phyloP scores from a whole-genome alignment of 768 basidiomycete genomes.

The Dentipellis sp. region DNA sequence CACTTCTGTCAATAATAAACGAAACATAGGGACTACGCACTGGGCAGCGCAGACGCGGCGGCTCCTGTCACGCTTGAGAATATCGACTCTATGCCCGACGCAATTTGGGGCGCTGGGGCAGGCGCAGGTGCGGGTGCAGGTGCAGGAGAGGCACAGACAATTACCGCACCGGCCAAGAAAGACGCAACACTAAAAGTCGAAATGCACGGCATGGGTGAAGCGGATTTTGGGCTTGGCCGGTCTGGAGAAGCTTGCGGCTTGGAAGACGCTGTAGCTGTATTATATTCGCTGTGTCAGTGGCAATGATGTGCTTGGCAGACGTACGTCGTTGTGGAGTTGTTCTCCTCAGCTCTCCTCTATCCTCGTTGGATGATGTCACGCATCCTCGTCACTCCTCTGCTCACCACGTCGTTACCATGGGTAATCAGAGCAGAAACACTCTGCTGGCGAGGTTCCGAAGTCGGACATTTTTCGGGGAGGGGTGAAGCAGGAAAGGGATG shows the following conservation, averaged over 20 bases:
- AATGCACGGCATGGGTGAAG: neutral
- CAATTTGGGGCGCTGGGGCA: neutral
- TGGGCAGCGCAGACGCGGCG: conserved; percentile 4
- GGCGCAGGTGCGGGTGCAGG: neutral
- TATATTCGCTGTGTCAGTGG: neutral
- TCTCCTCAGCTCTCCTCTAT: no score
- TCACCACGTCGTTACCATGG: no score
- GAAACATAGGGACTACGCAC: neutral
- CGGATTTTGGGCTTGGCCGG: neutral
- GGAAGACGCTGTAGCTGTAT: neutral
- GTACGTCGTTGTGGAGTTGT: neutral
- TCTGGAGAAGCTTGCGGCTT: neutral
- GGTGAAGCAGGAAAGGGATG: no score
- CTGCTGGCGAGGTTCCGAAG: no score
- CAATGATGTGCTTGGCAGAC: neutral
- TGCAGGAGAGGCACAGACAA: neutral
- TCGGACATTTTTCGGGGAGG: no score
- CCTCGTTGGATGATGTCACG: no score
- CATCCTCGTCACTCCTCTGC: no score
- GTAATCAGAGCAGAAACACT: no score
- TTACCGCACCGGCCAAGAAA: neutral
- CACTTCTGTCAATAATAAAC: no score
- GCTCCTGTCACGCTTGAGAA: conserved; percentile 7
- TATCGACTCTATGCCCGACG: neutral
- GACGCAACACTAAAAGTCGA: neutral